Percentiles rank a stretch among this genome's conserved stretches.
phyloP scores from a whole-genome alignment of 2,329 filamentous ascomycete genomes.

The Colletotrichum musicola region DNA sequence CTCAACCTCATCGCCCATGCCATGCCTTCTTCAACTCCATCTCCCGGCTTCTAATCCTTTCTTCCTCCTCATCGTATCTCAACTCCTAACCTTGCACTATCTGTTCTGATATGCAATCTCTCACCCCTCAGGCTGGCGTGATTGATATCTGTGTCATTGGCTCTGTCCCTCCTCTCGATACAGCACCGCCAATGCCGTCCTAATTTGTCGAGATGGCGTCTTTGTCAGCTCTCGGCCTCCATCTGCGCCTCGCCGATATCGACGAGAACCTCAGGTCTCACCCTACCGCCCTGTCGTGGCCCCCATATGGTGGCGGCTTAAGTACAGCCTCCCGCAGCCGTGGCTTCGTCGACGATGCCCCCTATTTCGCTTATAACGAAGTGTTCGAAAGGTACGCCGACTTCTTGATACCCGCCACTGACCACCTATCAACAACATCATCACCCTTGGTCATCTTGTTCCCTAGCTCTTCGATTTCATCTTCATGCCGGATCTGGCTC shows the following conservation, averaged over 20 bases:
- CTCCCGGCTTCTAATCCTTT: background rate
- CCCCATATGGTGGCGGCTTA: background rate
- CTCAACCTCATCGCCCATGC: slow-evolving; percentile 28
- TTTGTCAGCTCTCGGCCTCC: slow-evolving; percentile 26
- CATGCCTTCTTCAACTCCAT: slow-evolving; percentile 21
- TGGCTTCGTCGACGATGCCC: slow-evolving; percentile 25
- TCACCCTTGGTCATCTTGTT: background rate
- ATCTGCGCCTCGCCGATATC: slow-evolving; percentile 33
- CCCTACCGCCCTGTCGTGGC: slow-evolving; percentile 15
- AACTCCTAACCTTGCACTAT: background rate
- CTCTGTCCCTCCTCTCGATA: background rate
- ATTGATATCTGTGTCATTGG: background rate
- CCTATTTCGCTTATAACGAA: slow-evolving; percentile 31
- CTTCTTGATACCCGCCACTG: background rate
- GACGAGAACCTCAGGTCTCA: slow-evolving; percentile 34
- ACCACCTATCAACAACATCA: background rate
- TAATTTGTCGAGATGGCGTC: slow-evolving; percentile 18
- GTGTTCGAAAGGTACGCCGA: slow-evolving; percentile 44
- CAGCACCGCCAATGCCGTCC: slow-evolving; percentile 1
- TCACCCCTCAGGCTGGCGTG: background rate
- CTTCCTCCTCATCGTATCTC: background rate
- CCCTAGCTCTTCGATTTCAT: background rate
- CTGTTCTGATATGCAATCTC: background rate
- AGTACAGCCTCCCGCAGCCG: background rate
- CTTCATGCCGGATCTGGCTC: background rate